These are phyloP conservation scores for Hypoxylon sp. DNA, from an alignment of 2,329 filamentous ascomycete species.

Conservation along the genomic window DNA sequence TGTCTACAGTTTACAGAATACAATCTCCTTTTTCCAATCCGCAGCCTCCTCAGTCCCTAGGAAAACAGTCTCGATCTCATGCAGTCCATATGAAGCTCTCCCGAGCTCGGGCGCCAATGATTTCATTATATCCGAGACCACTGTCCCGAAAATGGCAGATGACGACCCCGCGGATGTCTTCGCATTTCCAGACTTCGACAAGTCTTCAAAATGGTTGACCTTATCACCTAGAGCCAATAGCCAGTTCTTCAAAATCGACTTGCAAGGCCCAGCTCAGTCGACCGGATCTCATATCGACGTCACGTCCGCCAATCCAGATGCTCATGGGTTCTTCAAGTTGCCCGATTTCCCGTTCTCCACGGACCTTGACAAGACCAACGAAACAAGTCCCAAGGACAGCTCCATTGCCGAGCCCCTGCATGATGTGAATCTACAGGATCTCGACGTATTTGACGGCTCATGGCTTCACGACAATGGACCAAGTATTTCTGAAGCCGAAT, in stretches of 20 bases:
- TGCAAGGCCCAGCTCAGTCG: conserved; percentile 43
- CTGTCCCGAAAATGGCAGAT: conserved; percentile 47
- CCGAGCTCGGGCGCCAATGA: conserved; percentile 25
- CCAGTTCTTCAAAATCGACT: conserved; percentile 55
- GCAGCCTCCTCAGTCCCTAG: too few species aligned
- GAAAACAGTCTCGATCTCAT: neutral
- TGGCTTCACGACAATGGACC: conserved; percentile 57
- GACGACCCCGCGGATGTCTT: conserved; percentile 65
- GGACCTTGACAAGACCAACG: conserved; percentile 15
- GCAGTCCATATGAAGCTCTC: neutral
- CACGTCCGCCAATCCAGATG: conserved; percentile 19
- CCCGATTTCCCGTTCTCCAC: conserved; percentile 43
- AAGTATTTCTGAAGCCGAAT: conserved; percentile 48
- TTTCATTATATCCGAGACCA: conserved; percentile 1
- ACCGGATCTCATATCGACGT: conserved; percentile 10
- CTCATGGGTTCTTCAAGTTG: conserved; percentile 54
- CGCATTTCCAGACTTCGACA: conserved; percentile 68
- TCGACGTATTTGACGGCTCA: conserved; percentile 49
- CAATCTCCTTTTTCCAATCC: too few species aligned
- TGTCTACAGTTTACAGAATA: too few species aligned
- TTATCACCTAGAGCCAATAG: conserved; percentile 38
- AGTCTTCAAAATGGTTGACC: conserved; percentile 59
- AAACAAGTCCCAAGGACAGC: conserved; percentile 8
- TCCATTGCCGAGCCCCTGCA: conserved; percentile 35
- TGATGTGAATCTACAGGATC: conserved; percentile 37